Evolutionary conservation across 2,329 filamentous ascomycete species (phyloP).

Genomic region (Monilinia polystroma): DNA sequence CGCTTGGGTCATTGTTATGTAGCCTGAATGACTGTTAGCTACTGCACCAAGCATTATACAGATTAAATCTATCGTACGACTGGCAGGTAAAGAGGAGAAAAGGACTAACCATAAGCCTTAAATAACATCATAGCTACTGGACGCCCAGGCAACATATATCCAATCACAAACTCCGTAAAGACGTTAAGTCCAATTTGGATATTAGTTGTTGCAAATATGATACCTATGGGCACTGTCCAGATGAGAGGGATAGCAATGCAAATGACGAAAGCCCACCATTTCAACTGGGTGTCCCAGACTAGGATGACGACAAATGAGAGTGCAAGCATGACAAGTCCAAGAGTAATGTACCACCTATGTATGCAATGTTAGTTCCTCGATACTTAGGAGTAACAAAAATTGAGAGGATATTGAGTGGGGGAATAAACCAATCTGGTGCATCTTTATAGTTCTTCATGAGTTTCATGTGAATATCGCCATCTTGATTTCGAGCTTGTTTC

Average conservation of each 20-base stretch:
- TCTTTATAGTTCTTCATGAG: conserved; percentile 55
- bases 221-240: conserved; percentile 41
- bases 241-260: conserved; percentile 39
- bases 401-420: neutral
- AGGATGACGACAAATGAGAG: conserved; percentile 38
- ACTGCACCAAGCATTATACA: too few species aligned
- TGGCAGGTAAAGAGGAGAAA: too few species aligned
- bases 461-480: conserved; percentile 43
- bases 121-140: conserved; percentile 49
- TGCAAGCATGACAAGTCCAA: conserved; percentile 51
- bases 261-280: conserved; percentile 42
- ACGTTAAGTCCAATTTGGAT: conserved; percentile 50
- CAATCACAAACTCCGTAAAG: conserved; percentile 50
- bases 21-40: too few species aligned
- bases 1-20: conserved; percentile 43
- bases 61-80: too few species aligned
- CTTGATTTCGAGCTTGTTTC: conserved; percentile 57
- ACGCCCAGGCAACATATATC: conserved; percentile 53
- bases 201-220: conserved; percentile 50
- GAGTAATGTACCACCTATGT: conserved; percentile 28
- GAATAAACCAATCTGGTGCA: neutral
- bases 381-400: neutral
- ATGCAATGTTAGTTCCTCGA: neutral
- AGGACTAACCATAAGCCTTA: too few species aligned
- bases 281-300: conserved; percentile 33